Percentiles rank a stretch among this genome's conserved stretches.
These are phyloP conservation scores for Salvia miltiorrhiza DNA, from an alignment of 257 asterid species.

Conservation along the genomic window DNA sequence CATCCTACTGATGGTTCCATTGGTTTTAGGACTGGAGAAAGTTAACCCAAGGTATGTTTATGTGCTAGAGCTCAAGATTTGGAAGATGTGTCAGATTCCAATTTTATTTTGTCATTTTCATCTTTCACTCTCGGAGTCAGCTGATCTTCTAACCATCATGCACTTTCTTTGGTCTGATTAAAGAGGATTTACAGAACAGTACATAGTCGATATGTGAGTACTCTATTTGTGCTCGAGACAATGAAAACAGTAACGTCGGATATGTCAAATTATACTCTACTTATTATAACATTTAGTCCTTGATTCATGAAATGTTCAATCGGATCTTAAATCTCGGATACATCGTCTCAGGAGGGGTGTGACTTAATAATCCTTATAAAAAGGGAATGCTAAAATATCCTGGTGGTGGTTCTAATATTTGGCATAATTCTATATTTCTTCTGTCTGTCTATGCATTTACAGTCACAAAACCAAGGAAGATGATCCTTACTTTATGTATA, in stretches of 20 bases:
- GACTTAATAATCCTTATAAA: conserved; percentile 7
- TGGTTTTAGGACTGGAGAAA: conserved; percentile 95
- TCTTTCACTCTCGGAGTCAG: neutral
- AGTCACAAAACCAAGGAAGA: neutral
- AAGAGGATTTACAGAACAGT: neutral
- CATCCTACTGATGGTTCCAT: conserved; percentile 76
- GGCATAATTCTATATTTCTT: neutral
- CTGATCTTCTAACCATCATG: neutral
- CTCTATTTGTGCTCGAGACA: neutral
- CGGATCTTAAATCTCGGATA: neutral
- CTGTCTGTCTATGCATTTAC: conserved; percentile 7
- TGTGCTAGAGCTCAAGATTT: conserved; percentile 3
- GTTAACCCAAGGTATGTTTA: conserved; percentile 76
- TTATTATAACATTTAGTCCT: neutral
- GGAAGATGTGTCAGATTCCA: neutral
- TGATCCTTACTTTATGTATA: neutral
- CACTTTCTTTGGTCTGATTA: neutral
- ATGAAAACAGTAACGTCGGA: neutral
- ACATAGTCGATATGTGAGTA: neutral
- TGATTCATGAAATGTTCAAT: neutral
- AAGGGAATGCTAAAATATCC: neutral
- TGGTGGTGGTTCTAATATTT: neutral
- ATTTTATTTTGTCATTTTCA: neutral
- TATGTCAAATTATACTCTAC: neutral
- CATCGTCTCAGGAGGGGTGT: neutral